These are phyloP conservation scores for Blastomyces silverae DNA, from an alignment of 2,329 filamentous ascomycete genomes.

Conservation along the genomic window DNA sequence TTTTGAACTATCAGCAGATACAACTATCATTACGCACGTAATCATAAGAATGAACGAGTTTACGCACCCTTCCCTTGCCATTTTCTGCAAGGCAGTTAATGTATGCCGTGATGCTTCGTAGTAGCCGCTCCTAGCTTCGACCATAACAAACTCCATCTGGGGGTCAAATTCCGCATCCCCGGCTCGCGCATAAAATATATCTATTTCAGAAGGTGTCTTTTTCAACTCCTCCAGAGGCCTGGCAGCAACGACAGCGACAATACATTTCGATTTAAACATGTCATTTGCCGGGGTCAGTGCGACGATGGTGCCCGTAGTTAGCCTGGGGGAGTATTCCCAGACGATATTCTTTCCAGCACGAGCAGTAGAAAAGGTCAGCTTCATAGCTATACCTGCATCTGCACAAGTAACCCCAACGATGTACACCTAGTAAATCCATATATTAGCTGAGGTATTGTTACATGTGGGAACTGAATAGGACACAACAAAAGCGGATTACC, in stretches of 20 bases:
- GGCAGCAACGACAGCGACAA: constrained; percentile 66
- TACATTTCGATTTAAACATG: constrained; percentile 57
- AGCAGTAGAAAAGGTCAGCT: constrained; percentile 63
- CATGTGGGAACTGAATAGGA: neutral
- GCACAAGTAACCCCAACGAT: constrained; percentile 60
- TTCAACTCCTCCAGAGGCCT: constrained; percentile 58
- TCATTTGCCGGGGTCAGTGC: constrained; percentile 51
- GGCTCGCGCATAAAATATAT: constrained; percentile 62
- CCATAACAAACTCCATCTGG: constrained; percentile 63
- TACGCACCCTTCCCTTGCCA: constrained; percentile 47
- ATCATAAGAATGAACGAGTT: neutral
- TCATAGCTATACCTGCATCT: constrained; percentile 55
- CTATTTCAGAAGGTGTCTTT: constrained; percentile 62
- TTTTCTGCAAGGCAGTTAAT: constrained; percentile 63
- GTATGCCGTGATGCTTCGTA: constrained; percentile 71
- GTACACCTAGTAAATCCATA: constrained; percentile 49
- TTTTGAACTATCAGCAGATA: constrained; percentile 20
- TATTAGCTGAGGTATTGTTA: neutral
- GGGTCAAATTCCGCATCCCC: constrained; percentile 63
- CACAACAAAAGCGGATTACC: constrained; percentile 37
- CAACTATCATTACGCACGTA: neutral
- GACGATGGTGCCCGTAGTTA: constrained; percentile 51
- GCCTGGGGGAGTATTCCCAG: constrained; percentile 58
- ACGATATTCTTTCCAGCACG: constrained; percentile 59
- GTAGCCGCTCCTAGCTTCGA: constrained; percentile 67